Base-by-base conservation (phyloP, 2,329 filamentous ascomycete genomes). In the Xylariomycetidae sp. region DNA sequence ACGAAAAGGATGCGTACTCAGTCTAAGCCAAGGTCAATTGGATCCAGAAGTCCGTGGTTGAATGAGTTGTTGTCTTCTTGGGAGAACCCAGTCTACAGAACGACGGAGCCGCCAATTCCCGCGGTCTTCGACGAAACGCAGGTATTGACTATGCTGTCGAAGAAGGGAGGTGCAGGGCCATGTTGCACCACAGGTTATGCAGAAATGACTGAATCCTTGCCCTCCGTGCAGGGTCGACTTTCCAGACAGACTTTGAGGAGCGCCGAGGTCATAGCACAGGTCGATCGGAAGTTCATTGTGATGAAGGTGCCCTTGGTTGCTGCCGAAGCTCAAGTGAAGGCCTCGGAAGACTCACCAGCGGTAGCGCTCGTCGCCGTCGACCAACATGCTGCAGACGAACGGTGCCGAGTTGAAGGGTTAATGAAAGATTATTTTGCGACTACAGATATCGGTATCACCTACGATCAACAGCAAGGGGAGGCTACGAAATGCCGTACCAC, bases 331-430 rank as follows among this genome's bases (percentile, higher is more conserved):
- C 16, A 18, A 18, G 12, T 4, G 19, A 6, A 35, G 39, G 12
- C 14, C 10, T 5, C 5, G 12, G 6, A 27, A 27, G 17, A 38
- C 24, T 12, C 25, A 5, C 19, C 24, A 5, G 19, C 30, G 9
- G 36, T 53, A 30, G 17, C 78, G 2, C 62, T 96, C 4, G 70
- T 94, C 1, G 66, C 95, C 24, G 71, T 95, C 5, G 92, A 98
- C 51, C 92, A 98, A 52, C 92, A 98, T 54, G 92, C 92, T 1
- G 92, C 89, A 3, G 90, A 95, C 54, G 92, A 98, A 62, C 74
- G 92, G 28, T 79, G 84, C 42, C 79, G 80, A 2, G 73, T 96
- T 1, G 92, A 98, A 53, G 54, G 58, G 0, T 67, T 98, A 1
- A 77, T 93, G 54, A 46, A 47, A 1, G 45, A 44, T 5, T 78